These are phyloP conservation scores for Naematelia encephala DNA, from an alignment of 768 basidiomycete genomes.

Conservation along the genomic window DNA sequence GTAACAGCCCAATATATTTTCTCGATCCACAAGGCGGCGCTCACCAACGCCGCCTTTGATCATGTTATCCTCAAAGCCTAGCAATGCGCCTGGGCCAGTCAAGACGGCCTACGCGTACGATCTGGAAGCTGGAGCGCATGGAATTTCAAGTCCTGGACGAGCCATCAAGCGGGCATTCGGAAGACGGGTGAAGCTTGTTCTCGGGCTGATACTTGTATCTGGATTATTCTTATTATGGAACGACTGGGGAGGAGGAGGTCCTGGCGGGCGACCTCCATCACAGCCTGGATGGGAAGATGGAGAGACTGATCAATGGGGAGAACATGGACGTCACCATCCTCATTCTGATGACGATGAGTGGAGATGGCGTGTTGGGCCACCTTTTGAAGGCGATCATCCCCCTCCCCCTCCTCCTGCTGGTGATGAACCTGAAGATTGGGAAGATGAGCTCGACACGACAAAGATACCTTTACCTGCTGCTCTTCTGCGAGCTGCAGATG, in stretches of 20 bases:
- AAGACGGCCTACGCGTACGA: background rate
- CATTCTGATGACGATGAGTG: background rate
- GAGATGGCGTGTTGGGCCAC: background rate
- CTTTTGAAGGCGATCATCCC: too few species aligned
- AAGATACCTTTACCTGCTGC: background rate
- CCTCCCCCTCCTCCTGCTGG: too few species aligned
- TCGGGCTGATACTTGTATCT: background rate
- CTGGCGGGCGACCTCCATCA: background rate
- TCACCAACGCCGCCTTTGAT: background rate
- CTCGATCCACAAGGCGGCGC: background rate
- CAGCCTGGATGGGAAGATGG: background rate
- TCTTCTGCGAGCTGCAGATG: background rate
- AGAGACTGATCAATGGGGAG: background rate
- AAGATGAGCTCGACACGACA: background rate
- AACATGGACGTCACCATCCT: background rate
- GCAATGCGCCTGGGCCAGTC: background rate
- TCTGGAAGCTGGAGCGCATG: background rate
- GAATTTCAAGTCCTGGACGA: background rate
- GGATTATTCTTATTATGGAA: background rate
- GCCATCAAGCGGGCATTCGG: background rate
- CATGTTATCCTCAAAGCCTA: background rate
- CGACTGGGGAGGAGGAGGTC: too few species aligned
- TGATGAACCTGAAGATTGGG: background rate
- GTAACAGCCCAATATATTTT: background rate
- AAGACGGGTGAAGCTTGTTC: background rate